phyloP scores from a whole-genome alignment of 805 yeast species.

The Cyberlindnera lachancei region DNA sequence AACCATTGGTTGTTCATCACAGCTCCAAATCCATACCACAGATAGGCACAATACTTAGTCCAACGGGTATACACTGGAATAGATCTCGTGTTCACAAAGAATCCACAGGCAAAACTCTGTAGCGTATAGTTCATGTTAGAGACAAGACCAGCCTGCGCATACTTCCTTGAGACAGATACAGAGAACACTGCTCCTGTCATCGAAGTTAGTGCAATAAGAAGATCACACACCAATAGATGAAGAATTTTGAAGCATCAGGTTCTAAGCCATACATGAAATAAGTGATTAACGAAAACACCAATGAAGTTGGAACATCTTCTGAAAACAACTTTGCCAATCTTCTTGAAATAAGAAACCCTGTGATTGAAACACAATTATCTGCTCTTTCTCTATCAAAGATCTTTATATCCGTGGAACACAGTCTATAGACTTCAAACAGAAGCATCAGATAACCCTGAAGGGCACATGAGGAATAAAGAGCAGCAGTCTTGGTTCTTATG shows the following conservation, averaged over 20 bases:
- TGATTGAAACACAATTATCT: conserved; percentile 58
- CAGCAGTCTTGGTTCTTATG: conserved; percentile 47
- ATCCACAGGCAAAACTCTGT: conserved; percentile 77
- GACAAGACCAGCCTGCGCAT: conserved; percentile 17
- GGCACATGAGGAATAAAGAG: conserved; percentile 45
- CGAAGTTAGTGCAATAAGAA: conserved; percentile 50
- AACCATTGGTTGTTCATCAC: conserved; percentile 58
- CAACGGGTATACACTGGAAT: conserved; percentile 85
- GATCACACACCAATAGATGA: conserved; percentile 51
- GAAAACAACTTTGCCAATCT: conserved; percentile 57
- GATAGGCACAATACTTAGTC: conserved; percentile 69
- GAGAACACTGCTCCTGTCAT: conserved; percentile 47
- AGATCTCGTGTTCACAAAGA: conserved; percentile 60
- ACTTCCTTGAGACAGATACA: conserved; percentile 18
- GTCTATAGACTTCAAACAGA: conserved; percentile 51
- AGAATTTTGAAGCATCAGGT: conserved; percentile 38
- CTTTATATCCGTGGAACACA: conserved; percentile 47
- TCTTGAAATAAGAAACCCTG: conserved; percentile 64
- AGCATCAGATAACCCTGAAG: conserved; percentile 51
- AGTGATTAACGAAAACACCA: conserved; percentile 51
- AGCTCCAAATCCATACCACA: conserved; percentile 76
- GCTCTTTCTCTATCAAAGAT: conserved; percentile 64
- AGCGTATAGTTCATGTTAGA: conserved; percentile 27
- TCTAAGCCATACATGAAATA: conserved; percentile 77
- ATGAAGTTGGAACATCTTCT: conserved; percentile 63